Conservation (phyloP, 495 filamentous ascomycete species). For the Talaromyces wortmannii region DNA sequence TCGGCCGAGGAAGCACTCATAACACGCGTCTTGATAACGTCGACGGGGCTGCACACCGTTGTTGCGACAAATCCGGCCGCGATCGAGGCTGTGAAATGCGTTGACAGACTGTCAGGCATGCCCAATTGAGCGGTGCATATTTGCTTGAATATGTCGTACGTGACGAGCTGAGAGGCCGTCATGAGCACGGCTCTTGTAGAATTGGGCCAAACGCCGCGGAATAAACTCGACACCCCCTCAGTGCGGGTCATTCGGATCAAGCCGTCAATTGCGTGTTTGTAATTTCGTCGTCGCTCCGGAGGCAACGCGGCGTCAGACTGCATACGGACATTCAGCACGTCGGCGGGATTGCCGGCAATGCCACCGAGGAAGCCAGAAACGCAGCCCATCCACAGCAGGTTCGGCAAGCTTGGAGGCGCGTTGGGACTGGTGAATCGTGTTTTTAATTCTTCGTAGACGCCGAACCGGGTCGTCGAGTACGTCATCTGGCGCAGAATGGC, state of each 20-base stretch:
- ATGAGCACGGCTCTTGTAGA: constrained; percentile 84
- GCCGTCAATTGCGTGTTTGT: constrained; percentile 83
- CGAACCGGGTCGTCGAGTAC: constrained; percentile 89
- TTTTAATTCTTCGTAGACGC: constrained; percentile 92
- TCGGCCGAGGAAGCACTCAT: constrained; percentile 64
- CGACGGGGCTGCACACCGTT: constrained; percentile 89
- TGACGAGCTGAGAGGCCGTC: constrained; percentile 85
- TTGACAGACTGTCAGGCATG: constrained; percentile 69
- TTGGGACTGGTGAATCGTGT: constrained; percentile 46
- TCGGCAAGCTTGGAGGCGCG: constrained; percentile 50
- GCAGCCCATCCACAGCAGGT: constrained; percentile 73
- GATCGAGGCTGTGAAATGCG: constrained; percentile 83
- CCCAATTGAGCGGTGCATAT: constrained; percentile 58
- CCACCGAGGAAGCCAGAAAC: constrained; percentile 85
- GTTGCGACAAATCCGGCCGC: constrained; percentile 90
- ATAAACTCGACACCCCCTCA: constrained; percentile 67
- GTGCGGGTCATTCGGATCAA: constrained; percentile 74
- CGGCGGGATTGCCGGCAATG: constrained; percentile 85
- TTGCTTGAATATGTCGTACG: constrained; percentile 87
- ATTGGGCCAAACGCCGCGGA: constrained; percentile 90
- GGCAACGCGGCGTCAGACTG: constrained; percentile 88
- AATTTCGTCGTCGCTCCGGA: constrained; percentile 67
- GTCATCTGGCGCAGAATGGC: constrained; percentile 86
- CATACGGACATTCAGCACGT: constrained; percentile 97
- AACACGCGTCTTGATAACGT: constrained; percentile 94